Evolutionary conservation across 441 rosid genomes (phyloP), one percentile per base, ranked within the genome.

Genomic region (Populus tomentosa): DNA sequence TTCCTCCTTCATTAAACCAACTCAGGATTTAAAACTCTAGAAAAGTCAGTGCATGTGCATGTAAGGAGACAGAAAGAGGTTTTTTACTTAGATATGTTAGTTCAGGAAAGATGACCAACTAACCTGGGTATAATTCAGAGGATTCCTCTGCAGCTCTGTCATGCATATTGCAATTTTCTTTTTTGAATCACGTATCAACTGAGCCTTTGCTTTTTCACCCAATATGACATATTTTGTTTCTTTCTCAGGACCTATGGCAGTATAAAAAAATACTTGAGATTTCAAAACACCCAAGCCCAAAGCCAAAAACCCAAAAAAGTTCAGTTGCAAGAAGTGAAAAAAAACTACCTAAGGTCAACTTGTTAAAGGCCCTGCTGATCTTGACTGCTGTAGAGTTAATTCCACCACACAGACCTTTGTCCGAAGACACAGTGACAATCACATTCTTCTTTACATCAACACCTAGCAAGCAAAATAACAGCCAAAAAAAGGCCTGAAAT

Each of bases 321-420:
- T 73, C 30, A 64, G 42, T 38, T 38, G 42, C 42, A 38, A 38
- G 42, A 38, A 38, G 21, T 3, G 28, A 75, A 67, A 18, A 83
- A 78, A 73, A 80, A 72, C 59, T 88, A 95, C 99, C 99, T 76
- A 97, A 82, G 73, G 75, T 86, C 85, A 95, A 21, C 82, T 87
- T 92, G 88, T 82, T 70, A 59, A 94, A 42, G 77, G 87, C 93
- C 85, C 81, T 94, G 97, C 98, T 89, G 73, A 81, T 81, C 85
- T 88, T 95, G 70, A 94, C 99, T 36, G 91, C 81, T n/a, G 97
- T 95, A 70, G 98, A 91, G 90, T 95, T 94, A 75, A 95, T 95
- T 74, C 97, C 98, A 84, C 99, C 99, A 79, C 98, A 94, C 2
- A 95, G 93, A 86, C 99, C 99, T 88, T 95, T 95, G 88, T 95